Base-by-base conservation (phyloP, 306 rosid genomes). In the Begonia peltatifolia region DNA sequence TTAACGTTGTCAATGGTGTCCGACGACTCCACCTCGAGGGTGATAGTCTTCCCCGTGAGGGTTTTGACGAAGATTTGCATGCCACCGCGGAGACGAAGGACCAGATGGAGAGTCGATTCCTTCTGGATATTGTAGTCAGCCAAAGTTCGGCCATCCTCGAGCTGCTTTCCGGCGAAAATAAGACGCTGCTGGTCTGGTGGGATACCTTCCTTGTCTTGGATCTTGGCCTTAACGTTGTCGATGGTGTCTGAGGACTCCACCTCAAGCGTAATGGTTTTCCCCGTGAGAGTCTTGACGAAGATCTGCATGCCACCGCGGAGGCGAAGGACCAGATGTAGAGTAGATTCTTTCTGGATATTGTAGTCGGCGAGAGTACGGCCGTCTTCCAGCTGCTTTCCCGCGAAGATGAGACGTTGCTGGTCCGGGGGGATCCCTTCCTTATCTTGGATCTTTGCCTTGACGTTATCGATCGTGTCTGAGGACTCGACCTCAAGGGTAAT, bases 1-100 rank as follows among this genome's bases (percentile, higher is more conserved):
- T 82, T 82, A 0, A 82, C 90, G 30, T 82, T 82, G 54, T 82
- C 90, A 1, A 82, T 82, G 43, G 90, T 82, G 54, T 82, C 90
- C 0, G 90, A 82, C 5, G 72, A 64, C 46, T 82, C 85, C 0
- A 82, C 90, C 71, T 82, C 90, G 0, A 82, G 68, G 0, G 90
- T 82, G 52, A 82, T 82, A 50, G 90, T 82, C 74, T 82, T 82
- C 0, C 90, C 90, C 0, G 85, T 82, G 9, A 82, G 75, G 43
- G 88, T 81, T 53, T 81, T 81, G 0, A 81, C 89, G 30, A 81
- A 68, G n/a, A 68, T 68, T 50, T 68, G 73, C 73, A 68, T 68
- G 6, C 70, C 70, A 35, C 69, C 70, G 43, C 71, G 66, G 6
- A 71, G 72, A 30, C 76, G 72, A 14, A 71, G 71, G 1, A 71